Evolutionary conservation across 768 basidiomycete genomes (phyloP).

Genomic region (Russula sp.): DNA sequence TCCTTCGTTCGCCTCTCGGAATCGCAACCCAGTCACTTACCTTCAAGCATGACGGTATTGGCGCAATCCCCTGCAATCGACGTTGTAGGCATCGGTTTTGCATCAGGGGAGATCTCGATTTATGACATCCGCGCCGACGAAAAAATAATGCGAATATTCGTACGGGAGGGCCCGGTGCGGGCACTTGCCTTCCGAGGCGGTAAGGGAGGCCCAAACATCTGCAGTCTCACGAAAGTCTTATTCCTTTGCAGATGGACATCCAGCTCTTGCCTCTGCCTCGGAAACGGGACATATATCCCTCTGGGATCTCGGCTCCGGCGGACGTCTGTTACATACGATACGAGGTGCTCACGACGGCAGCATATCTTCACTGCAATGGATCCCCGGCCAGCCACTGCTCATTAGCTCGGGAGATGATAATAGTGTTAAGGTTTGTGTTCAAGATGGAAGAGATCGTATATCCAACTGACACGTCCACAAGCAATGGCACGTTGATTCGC

Average conservation of each 20-base stretch:
- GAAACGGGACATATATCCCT: conserved; percentile 85
- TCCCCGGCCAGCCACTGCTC: conserved; percentile 87
- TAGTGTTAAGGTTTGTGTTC: conserved; percentile 73
- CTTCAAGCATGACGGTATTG: conserved; percentile 65
- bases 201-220: conserved; percentile 35
- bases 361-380: conserved; percentile 83
- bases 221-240: conserved; percentile 2
- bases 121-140: conserved; percentile 92
- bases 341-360: conserved; percentile 87
- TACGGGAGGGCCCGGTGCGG: conserved; percentile 80
- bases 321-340: conserved; percentile 78
- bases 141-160: conserved; percentile 80
- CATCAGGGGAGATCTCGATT: conserved; percentile 82
- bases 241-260: conserved; percentile 66
- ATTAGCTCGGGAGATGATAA: conserved; percentile 93
- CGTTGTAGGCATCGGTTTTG: conserved; percentile 89
- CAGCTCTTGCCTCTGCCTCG: conserved; percentile 84
- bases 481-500: conserved; percentile 99
- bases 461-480: conserved; percentile 35
- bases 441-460: not conserved
- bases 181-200: conserved; percentile 85
- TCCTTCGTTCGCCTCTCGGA: conserved; percentile 51
- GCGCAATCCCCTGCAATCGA: conserved; percentile 95
- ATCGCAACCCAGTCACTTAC: conserved; percentile 35
- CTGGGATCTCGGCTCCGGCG: conserved; percentile 87